phyloP scores from a whole-genome alignment of 139 green algal species.

The Coelastrella sp. region DNA sequence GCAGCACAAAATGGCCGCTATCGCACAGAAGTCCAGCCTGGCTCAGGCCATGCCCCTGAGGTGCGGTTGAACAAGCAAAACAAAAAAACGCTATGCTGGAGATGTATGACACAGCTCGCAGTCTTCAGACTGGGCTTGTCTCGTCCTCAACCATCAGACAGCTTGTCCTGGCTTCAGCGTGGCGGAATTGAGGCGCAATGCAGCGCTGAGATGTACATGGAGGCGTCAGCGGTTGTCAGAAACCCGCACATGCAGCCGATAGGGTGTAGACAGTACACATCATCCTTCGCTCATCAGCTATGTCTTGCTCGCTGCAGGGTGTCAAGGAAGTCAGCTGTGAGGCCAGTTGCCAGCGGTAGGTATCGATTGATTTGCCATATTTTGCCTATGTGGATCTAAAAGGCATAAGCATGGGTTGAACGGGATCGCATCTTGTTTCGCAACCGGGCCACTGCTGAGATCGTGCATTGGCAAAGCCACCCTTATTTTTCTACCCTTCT shows the following conservation, averaged over 20 bases:
- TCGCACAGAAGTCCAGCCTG: constrained; percentile 14
- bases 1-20: constrained; percentile 17
- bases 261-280: no score
- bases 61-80: neutral
- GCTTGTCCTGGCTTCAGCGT: neutral
- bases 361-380: neutral
- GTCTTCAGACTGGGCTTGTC: no score
- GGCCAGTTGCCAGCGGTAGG: constrained; percentile 46
- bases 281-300: neutral
- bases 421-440: neutral
- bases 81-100: neutral
- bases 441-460: neutral
- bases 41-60: constrained; percentile 42
- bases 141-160: neutral
- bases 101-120: neutral
- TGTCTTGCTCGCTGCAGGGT: constrained; percentile 47
- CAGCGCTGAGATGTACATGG: neutral
- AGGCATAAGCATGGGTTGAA: neutral
- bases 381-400: neutral
- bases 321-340: constrained; percentile 45
- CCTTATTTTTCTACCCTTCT: no score
- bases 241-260: neutral
- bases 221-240: neutral
- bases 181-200: neutral
- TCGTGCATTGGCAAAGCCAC: neutral